Percentiles rank a stretch among this genome's conserved stretches.
Conservation (phyloP, 2,329 filamentous ascomycete genomes). For the Torrubiella hemipterigena region DNA sequence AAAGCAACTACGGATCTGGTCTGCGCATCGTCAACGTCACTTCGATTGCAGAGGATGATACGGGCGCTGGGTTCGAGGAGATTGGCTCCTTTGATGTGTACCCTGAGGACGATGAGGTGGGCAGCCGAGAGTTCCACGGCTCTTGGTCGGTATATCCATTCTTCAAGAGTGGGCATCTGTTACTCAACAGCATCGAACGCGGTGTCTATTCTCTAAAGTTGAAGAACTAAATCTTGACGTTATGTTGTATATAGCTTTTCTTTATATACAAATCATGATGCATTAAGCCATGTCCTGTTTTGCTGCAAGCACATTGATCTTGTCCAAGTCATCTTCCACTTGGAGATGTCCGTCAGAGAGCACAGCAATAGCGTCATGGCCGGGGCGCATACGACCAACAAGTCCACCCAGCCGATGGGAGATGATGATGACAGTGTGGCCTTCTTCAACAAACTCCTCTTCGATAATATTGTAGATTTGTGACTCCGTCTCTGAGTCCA, state of each 20-base stretch:
- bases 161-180: slow-evolving; percentile 29
- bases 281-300: too few species aligned
- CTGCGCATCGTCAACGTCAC: slow-evolving; percentile 23
- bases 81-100: slow-evolving; percentile 33
- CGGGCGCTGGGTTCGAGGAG: slow-evolving; percentile 25
- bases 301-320: too few species aligned
- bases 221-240: slow-evolving; percentile 1
- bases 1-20: slow-evolving; percentile 36
- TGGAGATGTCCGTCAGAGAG: slow-evolving; percentile 8
- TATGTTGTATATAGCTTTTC: too few species aligned
- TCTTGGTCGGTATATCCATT: slow-evolving; percentile 32
- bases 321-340: neutral
- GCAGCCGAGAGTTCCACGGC: slow-evolving; percentile 21
- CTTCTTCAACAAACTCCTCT: slow-evolving; percentile 12
- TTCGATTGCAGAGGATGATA: slow-evolving; percentile 20
- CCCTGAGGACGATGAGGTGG: slow-evolving; percentile 29
- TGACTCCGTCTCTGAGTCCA: slow-evolving; percentile 20
- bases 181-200: slow-evolving; percentile 34
- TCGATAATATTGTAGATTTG: slow-evolving; percentile 18
- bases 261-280: too few species aligned
- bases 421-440: slow-evolving; percentile 23
- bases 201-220: slow-evolving; percentile 30
- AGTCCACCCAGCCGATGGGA: slow-evolving; percentile 19
- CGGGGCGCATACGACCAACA: slow-evolving; percentile 10
- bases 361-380: slow-evolving; percentile 14